Evolutionary conservation across 768 basidiomycete species (phyloP).

Genomic region (Lentinula lateritia): DNA sequence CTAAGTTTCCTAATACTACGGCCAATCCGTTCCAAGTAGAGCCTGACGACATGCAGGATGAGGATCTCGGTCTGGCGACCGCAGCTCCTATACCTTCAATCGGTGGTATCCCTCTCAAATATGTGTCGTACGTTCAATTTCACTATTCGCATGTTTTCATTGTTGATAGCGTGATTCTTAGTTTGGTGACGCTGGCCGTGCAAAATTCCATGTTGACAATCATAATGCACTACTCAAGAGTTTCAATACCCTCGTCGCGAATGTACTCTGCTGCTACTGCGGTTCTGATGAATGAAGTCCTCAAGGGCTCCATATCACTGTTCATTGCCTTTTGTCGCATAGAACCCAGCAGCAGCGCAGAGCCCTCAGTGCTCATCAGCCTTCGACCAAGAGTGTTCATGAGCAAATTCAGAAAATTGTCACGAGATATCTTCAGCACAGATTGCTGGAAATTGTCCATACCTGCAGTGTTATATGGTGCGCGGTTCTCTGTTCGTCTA

Average conservation of each 20-base stretch:
- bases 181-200: conserved; percentile 78
- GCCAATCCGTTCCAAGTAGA: conserved; percentile 18
- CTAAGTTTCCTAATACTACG: conserved; percentile 1
- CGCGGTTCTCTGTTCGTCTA: conserved; percentile 10
- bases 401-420: conserved; percentile 35
- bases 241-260: conserved; percentile 66
- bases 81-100: conserved; percentile 42
- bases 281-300: conserved; percentile 88
- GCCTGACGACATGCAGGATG: conserved; percentile 25
- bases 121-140: conserved; percentile 58
- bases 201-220: conserved; percentile 90
- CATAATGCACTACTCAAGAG: conserved; percentile 95
- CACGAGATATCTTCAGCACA: conserved; percentile 70
- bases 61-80: conserved; percentile 34
- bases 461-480: conserved; percentile 90
- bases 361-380: conserved; percentile 11
- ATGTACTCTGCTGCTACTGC: conserved; percentile 92
- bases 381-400: neutral
- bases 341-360: conserved; percentile 22
- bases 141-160: neutral
- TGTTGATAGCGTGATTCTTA: conserved; percentile 19
- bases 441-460: conserved; percentile 99
- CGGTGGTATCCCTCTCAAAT: conserved; percentile 72
- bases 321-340: conserved; percentile 72
- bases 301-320: conserved; percentile 87